phyloP scores from a whole-genome alignment of 768 basidiomycete species.

The Ramaria rubella region DNA sequence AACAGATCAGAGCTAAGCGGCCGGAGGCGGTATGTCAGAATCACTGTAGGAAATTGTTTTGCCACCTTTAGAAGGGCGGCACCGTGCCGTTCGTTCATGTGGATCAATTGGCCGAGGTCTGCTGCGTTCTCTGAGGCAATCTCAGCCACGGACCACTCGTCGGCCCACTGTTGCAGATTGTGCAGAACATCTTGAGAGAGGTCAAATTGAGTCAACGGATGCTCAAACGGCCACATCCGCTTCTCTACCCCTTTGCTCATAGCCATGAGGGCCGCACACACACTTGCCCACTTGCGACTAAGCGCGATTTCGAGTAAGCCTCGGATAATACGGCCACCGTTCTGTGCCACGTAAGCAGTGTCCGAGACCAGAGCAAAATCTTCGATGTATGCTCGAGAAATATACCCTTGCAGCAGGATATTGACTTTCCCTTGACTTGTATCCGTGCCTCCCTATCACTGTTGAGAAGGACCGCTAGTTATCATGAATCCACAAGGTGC shows the following conservation, averaged over 20 bases:
- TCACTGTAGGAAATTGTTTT: slow-evolving; percentile 73
- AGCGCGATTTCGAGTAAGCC: slow-evolving; percentile 92
- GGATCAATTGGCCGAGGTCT: slow-evolving; percentile 73
- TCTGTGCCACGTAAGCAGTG: slow-evolving; percentile 89
- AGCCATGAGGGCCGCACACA: slow-evolving; percentile 71
- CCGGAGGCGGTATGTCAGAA: slow-evolving; percentile 60
- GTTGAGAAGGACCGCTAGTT: background rate
- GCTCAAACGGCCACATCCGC: slow-evolving; percentile 90
- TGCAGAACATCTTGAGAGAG: slow-evolving; percentile 74
- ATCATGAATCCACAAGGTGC: slow-evolving; percentile 12
- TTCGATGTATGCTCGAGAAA: slow-evolving; percentile 73
- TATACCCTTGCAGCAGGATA: slow-evolving; percentile 85
- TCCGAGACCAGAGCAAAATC: slow-evolving; percentile 98
- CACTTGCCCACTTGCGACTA: slow-evolving; percentile 86
- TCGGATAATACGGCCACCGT: slow-evolving; percentile 90
- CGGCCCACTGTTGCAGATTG: slow-evolving; percentile 72
- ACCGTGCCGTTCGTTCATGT: slow-evolving; percentile 83
- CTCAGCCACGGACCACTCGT: slow-evolving; percentile 70
- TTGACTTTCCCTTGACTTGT: slow-evolving; percentile 84
- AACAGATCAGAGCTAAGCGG: slow-evolving; percentile 84
- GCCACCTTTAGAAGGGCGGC: slow-evolving; percentile 71
- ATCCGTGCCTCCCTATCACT: slow-evolving; percentile 52
- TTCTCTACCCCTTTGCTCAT: slow-evolving; percentile 93
- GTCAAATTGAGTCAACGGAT: slow-evolving; percentile 78
- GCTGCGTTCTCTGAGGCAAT: slow-evolving; percentile 59